Percentiles rank a stretch among this genome's conserved stretches.
Conservation (phyloP, 352 stramenopile genomes). For the Globisporangium emineosum region DNA sequence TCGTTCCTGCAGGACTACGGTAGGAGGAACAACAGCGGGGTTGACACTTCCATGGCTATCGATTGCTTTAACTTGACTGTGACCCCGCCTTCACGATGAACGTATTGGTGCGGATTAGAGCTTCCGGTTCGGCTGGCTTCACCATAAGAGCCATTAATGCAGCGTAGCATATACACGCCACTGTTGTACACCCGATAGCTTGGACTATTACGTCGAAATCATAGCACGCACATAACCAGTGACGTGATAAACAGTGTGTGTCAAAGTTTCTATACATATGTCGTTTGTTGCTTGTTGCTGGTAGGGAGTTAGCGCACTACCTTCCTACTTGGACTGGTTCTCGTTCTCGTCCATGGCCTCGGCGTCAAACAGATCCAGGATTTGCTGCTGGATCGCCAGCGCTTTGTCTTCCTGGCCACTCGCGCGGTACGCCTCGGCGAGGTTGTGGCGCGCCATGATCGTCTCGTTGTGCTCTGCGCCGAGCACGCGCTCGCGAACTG, state of each 20-base stretch:
- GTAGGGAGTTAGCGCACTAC: not conserved
- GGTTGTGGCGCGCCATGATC: conserved; percentile 82
- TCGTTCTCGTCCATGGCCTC: conserved; percentile 30
- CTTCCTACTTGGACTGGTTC: conserved; percentile 7
- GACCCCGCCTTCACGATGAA: not conserved
- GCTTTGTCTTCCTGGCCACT: conserved; percentile 78
- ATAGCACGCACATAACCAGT: too few species aligned
- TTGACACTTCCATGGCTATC: not conserved
- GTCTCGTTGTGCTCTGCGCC: conserved; percentile 71
- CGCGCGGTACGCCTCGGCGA: conserved; percentile 72
- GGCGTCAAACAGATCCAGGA: conserved; percentile 70
- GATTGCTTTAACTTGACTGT: not conserved
- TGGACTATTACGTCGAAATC: too few species aligned
- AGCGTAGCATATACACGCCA: too few species aligned
- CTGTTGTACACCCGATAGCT: too few species aligned
- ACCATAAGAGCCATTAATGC: not conserved
- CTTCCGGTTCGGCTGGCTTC: conserved; percentile 10
- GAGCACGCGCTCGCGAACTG: conserved; percentile 56
- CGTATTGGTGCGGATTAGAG: conserved; percentile 6
- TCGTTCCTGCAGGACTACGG: conserved; percentile 7
- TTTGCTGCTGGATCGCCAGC: conserved; percentile 73
- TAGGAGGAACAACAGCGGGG: not conserved
- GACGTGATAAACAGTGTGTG: not conserved
- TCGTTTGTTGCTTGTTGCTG: not conserved
- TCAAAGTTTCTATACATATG: conserved; percentile 5